These are phyloP conservation scores for Agaricus blazei DNA, from an alignment of 768 basidiomycete genomes.

Conservation along the genomic window DNA sequence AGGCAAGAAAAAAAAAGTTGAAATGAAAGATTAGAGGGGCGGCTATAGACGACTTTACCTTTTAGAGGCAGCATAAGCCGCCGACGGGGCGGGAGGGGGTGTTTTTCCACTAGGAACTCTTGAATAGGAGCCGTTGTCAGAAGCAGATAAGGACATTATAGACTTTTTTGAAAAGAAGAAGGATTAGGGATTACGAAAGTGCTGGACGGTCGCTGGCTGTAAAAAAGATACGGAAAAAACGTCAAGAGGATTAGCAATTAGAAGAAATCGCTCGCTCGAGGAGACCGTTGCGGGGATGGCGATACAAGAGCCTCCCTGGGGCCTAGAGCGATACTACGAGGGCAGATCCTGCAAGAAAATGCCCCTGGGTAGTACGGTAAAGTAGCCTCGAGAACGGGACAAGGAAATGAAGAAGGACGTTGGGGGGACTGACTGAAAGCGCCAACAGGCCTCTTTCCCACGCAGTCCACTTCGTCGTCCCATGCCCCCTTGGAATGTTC, in stretches of 20 bases:
- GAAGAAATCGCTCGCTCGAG: constrained; percentile 25
- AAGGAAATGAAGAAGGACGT: constrained; percentile 46
- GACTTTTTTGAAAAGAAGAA: constrained; percentile 41
- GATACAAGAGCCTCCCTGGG: not conserved
- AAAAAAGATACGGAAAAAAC: constrained; percentile 17
- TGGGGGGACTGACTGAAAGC: constrained; percentile 28
- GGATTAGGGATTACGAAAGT: constrained; percentile 77
- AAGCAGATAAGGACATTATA: constrained; percentile 92
- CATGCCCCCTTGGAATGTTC: constrained; percentile 23
- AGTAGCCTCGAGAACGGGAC: constrained; percentile 50
- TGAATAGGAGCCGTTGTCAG: constrained; percentile 78
- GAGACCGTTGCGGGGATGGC: constrained; percentile 14
- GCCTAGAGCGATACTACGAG: constrained; percentile 21
- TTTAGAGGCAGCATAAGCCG: constrained; percentile 69
- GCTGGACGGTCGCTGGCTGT: constrained; percentile 21
- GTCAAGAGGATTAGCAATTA: constrained; percentile 26
- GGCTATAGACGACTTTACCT: constrained; percentile 41
- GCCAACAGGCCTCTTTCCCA: constrained; percentile 29
- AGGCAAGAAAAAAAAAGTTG: constrained; percentile 7
- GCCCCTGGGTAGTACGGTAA: constrained; percentile 30
- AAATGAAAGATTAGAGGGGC: constrained; percentile 15
- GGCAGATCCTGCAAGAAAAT: constrained; percentile 35
- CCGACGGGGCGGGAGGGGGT: constrained; percentile 85
- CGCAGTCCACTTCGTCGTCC: constrained; percentile 21
- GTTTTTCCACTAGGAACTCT: constrained; percentile 78